These are phyloP conservation scores for Sodiomyces alkalinus DNA, from an alignment of 2,329 filamentous ascomycete genomes.

Conservation along the genomic window DNA sequence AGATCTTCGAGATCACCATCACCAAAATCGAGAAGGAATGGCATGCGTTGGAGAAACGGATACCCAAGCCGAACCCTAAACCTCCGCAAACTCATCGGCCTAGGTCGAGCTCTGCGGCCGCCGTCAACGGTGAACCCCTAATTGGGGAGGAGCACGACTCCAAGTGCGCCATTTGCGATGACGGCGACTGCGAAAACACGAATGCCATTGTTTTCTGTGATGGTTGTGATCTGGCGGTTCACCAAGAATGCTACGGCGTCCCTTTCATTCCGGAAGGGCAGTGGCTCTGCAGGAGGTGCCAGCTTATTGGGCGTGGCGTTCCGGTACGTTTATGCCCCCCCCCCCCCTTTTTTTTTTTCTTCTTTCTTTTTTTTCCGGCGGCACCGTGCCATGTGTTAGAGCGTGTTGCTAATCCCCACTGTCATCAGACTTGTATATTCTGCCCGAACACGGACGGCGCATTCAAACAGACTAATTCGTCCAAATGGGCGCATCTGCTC, in stretches of 20 bases:
- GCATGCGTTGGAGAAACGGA: constrained; percentile 89
- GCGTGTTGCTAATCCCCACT: too few relatives aligned
- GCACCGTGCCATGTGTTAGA: too few relatives aligned
- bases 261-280: constrained; percentile 98
- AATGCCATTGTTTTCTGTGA: constrained; percentile 99
- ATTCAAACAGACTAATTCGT: constrained; percentile 94
- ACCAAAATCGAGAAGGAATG: constrained; percentile 99
- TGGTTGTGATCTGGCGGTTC: constrained; percentile 90
- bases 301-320: constrained; percentile 81
- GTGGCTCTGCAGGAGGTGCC: constrained; percentile 95
- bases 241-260: constrained; percentile 97
- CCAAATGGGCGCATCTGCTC: constrained; percentile 91
- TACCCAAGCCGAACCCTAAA: constrained; percentile 93
- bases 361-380: too few relatives aligned
- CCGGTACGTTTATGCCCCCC: constrained; percentile 39
- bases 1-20: constrained; percentile 93
- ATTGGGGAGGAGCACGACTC: constrained; percentile 89
- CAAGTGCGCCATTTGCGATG: constrained; percentile 94
- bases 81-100: constrained; percentile 89
- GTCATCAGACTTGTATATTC: constrained; percentile 72
- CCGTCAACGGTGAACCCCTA: constrained; percentile 84
- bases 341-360: too few relatives aligned
- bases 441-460: constrained; percentile 95
- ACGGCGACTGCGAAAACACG: constrained; percentile 98
- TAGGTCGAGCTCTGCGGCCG: constrained; percentile 82